Percentiles rank a stretch among this genome's conserved stretches.
Conservation (phyloP, 1,284 basidiomycete genomes). For the Phellopilus nigrolimitatus region DNA sequence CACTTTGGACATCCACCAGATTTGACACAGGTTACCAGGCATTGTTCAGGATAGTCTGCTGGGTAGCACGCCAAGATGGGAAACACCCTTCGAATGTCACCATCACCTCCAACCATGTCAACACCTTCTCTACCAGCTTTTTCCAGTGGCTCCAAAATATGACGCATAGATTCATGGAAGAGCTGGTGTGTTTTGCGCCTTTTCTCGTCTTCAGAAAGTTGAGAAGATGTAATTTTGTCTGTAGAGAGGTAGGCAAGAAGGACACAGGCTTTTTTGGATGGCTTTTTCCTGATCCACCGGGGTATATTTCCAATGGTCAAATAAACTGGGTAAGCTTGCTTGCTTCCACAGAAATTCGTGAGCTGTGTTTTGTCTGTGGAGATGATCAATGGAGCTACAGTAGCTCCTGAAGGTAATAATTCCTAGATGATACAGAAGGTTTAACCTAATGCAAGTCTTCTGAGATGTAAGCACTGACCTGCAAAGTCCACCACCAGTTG, state of each 20-base stretch:
- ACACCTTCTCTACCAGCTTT: slow-evolving; percentile 33
- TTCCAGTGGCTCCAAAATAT: slow-evolving; percentile 30
- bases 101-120: slow-evolving; percentile 33
- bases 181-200: slow-evolving; percentile 27
- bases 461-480: neutral
- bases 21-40: no score
- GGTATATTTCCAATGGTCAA: slow-evolving; percentile 23
- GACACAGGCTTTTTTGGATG: slow-evolving; percentile 21
- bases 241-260: slow-evolving; percentile 40
- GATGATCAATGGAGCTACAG: slow-evolving; percentile 19
- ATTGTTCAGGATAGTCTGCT: no score
- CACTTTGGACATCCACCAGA: no score
- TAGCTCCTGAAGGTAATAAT: neutral
- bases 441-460: no score
- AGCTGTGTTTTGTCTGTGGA: slow-evolving; percentile 23
- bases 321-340: slow-evolving; percentile 22
- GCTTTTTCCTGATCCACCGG: slow-evolving; percentile 13
- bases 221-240: slow-evolving; percentile 34
- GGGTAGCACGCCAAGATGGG: no score
- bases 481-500: slow-evolving; percentile 1
- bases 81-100: slow-evolving; percentile 20
- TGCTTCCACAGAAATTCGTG: slow-evolving; percentile 20
- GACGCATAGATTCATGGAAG: slow-evolving; percentile 37
- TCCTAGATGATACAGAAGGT: neutral
- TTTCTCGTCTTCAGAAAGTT: slow-evolving; percentile 20